Conservation (phyloP, 805 yeast genomes). For the Wickerhamomyces tratensis region DNA sequence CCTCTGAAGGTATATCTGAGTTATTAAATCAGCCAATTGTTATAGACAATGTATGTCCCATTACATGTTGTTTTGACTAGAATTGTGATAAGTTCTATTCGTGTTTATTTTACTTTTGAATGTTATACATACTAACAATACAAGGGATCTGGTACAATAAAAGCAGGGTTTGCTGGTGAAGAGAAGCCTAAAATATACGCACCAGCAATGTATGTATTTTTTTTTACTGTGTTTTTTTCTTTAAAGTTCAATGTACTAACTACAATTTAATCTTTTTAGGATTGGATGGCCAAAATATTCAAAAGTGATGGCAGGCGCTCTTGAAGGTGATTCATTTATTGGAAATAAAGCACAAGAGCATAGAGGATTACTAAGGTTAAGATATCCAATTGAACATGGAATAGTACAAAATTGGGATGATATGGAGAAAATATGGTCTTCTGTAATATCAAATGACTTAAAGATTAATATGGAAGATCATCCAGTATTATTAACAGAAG, state of each 20-base stretch:
- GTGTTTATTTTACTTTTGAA: background rate
- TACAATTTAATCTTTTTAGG: conserved; percentile 5
- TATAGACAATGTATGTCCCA: conserved; percentile 44
- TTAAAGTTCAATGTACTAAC: conserved; percentile 1
- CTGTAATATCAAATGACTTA: conserved; percentile 48
- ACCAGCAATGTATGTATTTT: conserved; percentile 36
- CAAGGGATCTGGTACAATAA: conserved; percentile 71
- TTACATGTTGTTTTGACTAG: background rate
- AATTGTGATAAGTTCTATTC: background rate
- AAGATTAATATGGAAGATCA: conserved; percentile 65
- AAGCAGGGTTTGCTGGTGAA: conserved; percentile 92
- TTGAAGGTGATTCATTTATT: conserved; percentile 57
- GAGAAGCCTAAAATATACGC: conserved; percentile 63
- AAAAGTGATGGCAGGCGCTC: conserved; percentile 69
- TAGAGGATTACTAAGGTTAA: conserved; percentile 65
- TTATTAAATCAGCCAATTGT: conserved; percentile 65
- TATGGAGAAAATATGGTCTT: conserved; percentile 76
- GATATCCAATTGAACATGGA: conserved; percentile 76
- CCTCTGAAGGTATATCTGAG: no score
- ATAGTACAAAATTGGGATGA: conserved; percentile 75
- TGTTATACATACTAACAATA: no score
- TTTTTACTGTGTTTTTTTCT: no score
- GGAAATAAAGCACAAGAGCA: conserved; percentile 69
- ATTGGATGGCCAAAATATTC: conserved; percentile 81
- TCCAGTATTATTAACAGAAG: conserved; percentile 81